A percentile compares a stretch with the other conserved stretches of the same genome.
phyloP scores from a whole-genome alignment of 1,139 yeast species.

The Citeromyces hawaiiensis region DNA sequence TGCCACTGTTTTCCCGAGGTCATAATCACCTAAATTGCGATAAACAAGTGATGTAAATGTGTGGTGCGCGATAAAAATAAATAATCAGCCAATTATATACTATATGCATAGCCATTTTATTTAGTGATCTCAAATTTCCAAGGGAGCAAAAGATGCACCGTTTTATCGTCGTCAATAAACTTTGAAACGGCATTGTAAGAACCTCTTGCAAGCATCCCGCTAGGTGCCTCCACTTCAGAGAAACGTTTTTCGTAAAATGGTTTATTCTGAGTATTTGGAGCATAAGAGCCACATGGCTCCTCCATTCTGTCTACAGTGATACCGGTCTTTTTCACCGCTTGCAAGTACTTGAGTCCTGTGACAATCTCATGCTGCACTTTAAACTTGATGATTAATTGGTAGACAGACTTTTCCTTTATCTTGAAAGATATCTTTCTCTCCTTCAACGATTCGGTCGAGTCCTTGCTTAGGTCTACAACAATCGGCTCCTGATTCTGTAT shows the following conservation, averaged over 20 bases:
- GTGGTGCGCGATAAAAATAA: conserved; percentile 1
- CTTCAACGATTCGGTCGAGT: conserved; percentile 32
- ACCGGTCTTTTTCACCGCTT: conserved; percentile 76
- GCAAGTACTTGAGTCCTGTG: conserved; percentile 81
- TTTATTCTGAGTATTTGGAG: conserved; percentile 76
- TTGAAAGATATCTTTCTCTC: conserved; percentile 45
- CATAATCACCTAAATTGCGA: background rate
- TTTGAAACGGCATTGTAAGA: conserved; percentile 69
- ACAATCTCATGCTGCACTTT: conserved; percentile 85
- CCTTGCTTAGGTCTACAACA: conserved; percentile 47
- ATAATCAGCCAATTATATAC: background rate
- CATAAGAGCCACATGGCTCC: conserved; percentile 83
- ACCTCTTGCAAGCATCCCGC: conserved; percentile 83
- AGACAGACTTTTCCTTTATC: conserved; percentile 69
- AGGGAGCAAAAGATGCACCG: conserved; percentile 59
- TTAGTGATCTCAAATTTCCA: conserved; percentile 80
- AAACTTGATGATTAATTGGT: conserved; percentile 63
- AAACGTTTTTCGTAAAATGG: conserved; percentile 70
- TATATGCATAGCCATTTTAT: conserved; percentile 11
- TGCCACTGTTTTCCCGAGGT: background rate
- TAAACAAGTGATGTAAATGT: background rate
- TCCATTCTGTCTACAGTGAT: conserved; percentile 77
- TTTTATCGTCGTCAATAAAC: conserved; percentile 81
- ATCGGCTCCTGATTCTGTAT: conserved; percentile 56
- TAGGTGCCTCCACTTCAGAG: conserved; percentile 87